Evolutionary conservation across 305 asterid genomes (phyloP).

Genomic region (Fraxinus velutina): DNA sequence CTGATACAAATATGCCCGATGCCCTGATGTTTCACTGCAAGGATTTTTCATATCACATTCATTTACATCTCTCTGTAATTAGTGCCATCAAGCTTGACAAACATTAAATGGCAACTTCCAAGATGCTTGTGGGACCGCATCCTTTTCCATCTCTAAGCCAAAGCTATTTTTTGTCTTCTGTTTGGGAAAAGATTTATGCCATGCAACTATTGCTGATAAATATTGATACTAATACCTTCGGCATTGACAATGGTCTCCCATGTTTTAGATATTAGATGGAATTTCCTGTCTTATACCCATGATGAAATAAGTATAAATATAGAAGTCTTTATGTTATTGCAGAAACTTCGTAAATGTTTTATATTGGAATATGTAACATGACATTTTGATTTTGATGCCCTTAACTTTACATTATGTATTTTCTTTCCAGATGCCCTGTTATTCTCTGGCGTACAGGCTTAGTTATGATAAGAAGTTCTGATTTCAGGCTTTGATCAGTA

Average conservation of each 20-base stretch:
- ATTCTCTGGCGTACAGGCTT: not conserved
- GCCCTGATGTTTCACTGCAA: constrained; percentile 1
- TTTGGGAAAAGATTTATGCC: not conserved
- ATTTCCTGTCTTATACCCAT: not conserved
- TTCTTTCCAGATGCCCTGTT: not conserved
- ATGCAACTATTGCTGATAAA: not conserved
- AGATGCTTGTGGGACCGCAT: not conserved
- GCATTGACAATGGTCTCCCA: not conserved
- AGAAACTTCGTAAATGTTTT: not conserved
- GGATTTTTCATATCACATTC: not conserved
- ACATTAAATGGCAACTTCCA: not conserved
- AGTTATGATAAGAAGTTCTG: not conserved
- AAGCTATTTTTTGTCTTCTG: not conserved
- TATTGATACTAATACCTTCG: not conserved
- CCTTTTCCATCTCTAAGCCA: not conserved
- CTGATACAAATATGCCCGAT: not conserved
- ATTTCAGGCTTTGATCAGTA: not conserved
- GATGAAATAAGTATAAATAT: not conserved
- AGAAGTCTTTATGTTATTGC: not conserved
- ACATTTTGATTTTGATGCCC: not conserved
- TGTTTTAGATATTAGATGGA: not conserved
- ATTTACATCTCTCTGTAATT: not conserved
- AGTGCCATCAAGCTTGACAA: not conserved
- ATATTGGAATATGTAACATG: not conserved
- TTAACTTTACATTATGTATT: not conserved